Evolutionary conservation across 2,329 filamentous ascomycete genomes (phyloP).

Genomic region (Pseudogymnoascus sp.): DNA sequence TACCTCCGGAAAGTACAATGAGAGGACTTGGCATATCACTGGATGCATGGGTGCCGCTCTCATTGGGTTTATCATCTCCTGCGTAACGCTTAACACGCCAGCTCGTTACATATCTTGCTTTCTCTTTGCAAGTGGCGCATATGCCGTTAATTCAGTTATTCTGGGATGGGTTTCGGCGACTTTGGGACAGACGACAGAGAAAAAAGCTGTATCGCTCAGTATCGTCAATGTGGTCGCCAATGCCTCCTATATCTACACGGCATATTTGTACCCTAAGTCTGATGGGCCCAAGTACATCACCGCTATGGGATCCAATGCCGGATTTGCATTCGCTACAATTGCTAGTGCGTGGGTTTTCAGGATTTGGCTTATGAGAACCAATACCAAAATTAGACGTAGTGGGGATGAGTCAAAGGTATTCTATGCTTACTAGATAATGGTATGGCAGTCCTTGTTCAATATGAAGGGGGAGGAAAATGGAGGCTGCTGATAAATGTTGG

Average conservation of each 20-base stretch:
- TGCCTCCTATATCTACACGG: constrained; percentile 17
- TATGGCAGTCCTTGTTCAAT: not conserved
- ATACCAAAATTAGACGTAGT: constrained; percentile 22
- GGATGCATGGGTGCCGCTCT: constrained; percentile 23
- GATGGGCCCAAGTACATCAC: constrained; percentile 28
- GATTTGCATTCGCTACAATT: constrained; percentile 28
- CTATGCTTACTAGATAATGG: constrained; percentile 14
- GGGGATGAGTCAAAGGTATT: constrained; percentile 12
- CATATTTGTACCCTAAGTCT: constrained; percentile 20
- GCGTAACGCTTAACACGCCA: constrained; percentile 22
- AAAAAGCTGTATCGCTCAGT: constrained; percentile 17
- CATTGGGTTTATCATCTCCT: constrained; percentile 26
- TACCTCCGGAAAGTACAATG: constrained; percentile 23
- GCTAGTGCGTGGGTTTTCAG: constrained; percentile 29
- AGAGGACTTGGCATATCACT: constrained; percentile 29
- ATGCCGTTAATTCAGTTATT: constrained; percentile 26
- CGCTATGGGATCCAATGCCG: constrained; percentile 26
- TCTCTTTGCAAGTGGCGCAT: constrained; percentile 26
- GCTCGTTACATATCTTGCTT: constrained; percentile 27
- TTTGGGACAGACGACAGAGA: constrained; percentile 18
- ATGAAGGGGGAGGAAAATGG: not conserved
- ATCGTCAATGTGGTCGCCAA: constrained; percentile 17
- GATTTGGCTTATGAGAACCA: constrained; percentile 26
- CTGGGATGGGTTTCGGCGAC: constrained; percentile 20
- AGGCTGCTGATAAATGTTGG: not conserved